Evolutionary conservation across 2,329 filamentous ascomycete species (phyloP).

Genomic region (Chrysoporthe austroafricana): DNA sequence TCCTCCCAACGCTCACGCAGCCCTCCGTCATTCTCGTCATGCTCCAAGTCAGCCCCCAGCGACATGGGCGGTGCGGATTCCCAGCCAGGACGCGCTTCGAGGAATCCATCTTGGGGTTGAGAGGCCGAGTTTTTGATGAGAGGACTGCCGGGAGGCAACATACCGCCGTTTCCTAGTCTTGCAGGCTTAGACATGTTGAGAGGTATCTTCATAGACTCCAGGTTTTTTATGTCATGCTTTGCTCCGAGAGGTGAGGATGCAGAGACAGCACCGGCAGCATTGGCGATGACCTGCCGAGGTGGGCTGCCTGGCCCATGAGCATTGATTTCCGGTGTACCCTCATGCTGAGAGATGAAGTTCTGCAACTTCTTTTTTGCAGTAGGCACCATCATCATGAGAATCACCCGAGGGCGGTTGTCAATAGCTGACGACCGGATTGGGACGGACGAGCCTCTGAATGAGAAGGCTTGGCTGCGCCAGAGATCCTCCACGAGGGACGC

Average conservation of each 20-base stretch:
- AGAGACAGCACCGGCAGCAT: conserved; percentile 7
- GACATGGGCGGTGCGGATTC: conserved; percentile 11
- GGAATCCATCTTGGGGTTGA: not conserved
- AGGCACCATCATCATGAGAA: conserved; percentile 37
- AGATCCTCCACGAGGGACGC: not conserved
- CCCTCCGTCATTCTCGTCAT: conserved; percentile 13
- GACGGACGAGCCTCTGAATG: not conserved
- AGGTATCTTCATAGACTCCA: conserved; percentile 27
- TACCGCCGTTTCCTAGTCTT: not conserved
- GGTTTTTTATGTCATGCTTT: conserved; percentile 9
- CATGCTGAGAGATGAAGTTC: conserved; percentile 36
- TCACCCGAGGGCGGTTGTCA: not conserved
- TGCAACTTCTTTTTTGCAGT: conserved; percentile 39
- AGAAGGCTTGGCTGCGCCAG: conserved; percentile 8
- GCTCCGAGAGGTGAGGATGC: conserved; percentile 16
- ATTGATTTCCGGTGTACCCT: conserved; percentile 15
- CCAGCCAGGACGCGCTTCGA: conserved; percentile 13
- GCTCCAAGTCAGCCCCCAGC: not conserved
- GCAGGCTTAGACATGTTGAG: conserved; percentile 12
- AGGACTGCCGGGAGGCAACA: conserved; percentile 7
- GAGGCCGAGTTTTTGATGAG: conserved; percentile 1
- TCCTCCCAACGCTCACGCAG: conserved; percentile 28
- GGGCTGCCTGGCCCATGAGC: conserved; percentile 30
- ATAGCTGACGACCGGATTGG: not conserved
- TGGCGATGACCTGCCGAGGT: conserved; percentile 14